Percentiles rank a stretch among this genome's conserved stretches.
phyloP scores from a whole-genome alignment of 352 stramenopile species.

The Pythium vanterpoolii region DNA sequence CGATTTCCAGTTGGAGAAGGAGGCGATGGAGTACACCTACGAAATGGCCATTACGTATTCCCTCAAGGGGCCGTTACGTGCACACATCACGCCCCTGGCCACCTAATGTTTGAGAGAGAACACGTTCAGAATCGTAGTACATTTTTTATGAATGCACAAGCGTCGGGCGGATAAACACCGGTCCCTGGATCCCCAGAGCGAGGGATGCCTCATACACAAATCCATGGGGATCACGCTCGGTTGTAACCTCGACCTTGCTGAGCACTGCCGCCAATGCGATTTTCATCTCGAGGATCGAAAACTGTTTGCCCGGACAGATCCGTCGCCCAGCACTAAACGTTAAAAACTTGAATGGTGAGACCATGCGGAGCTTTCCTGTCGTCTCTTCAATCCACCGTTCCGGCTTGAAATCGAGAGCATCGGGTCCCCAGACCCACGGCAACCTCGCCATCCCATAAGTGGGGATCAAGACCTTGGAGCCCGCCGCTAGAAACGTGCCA shows the following conservation, averaged over 20 bases:
- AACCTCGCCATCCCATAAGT: conserved; percentile 60
- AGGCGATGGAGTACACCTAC: conserved; percentile 16
- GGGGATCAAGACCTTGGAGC: conserved; percentile 37
- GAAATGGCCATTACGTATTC: conserved; percentile 6
- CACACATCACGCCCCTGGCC: background rate
- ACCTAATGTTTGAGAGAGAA: background rate
- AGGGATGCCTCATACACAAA: conserved; percentile 16
- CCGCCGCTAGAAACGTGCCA: conserved; percentile 49
- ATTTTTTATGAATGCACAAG: background rate
- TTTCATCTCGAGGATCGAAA: conserved; percentile 69
- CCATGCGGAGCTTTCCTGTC: conserved; percentile 27
- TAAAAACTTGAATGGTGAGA: conserved; percentile 66
- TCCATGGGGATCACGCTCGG: conserved; percentile 23
- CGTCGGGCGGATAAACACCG: conserved; percentile 1
- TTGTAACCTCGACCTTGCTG: conserved; percentile 38
- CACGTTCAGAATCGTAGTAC: too few relatives aligned
- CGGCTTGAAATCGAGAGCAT: conserved; percentile 59
- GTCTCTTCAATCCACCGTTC: conserved; percentile 60
- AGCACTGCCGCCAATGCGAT: conserved; percentile 47
- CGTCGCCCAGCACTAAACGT: conserved; percentile 62
- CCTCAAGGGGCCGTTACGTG: conserved; percentile 10
- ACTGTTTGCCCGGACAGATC: conserved; percentile 54
- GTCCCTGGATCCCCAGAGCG: conserved; percentile 11
- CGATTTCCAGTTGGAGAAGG: conserved; percentile 13
- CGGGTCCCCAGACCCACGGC: conserved; percentile 51